Conservation (phyloP, 176 grass and related monocot genomes). For the Pontederia paniculata region DNA sequence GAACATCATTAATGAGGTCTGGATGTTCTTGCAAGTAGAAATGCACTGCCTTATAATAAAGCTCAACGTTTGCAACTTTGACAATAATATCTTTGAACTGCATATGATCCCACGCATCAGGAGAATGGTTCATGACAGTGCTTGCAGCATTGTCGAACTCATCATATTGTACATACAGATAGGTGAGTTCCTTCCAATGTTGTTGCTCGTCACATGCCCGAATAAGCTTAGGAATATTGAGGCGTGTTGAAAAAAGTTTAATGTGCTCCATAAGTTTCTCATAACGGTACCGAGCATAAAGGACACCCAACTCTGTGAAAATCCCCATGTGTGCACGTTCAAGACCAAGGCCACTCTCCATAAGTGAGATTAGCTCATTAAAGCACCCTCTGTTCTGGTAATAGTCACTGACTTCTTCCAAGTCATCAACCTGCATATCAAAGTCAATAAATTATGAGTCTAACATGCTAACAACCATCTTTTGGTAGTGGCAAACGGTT, state of each 20-base stretch:
- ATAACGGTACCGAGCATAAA: slow-evolving; percentile 76
- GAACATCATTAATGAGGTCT: slow-evolving; percentile 91
- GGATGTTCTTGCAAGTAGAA: slow-evolving; percentile 97
- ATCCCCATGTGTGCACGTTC: slow-evolving; percentile 89
- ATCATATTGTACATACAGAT: slow-evolving; percentile 86
- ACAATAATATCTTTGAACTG: slow-evolving; percentile 82
- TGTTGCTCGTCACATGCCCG: slow-evolving; percentile 88
- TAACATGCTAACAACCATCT: too few relatives aligned
- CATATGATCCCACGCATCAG: slow-evolving; percentile 98
- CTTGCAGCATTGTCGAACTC: slow-evolving; percentile 94
- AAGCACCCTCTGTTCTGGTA: slow-evolving; percentile 40
- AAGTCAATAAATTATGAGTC: slow-evolving; percentile 3
- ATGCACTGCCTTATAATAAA: slow-evolving; percentile 93
- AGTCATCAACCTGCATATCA: slow-evolving; percentile 25
- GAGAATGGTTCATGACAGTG: slow-evolving; percentile 95
- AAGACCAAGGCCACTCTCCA: slow-evolving; percentile 35
- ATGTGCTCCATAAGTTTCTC: slow-evolving; percentile 99
- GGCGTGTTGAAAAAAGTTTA: slow-evolving; percentile 86
- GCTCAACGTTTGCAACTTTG: slow-evolving; percentile 90
- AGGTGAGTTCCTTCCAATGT: slow-evolving; percentile 90
- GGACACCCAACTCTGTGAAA: slow-evolving; percentile 78
- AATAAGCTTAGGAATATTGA: slow-evolving; percentile 90
- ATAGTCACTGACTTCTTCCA: slow-evolving; percentile 38
- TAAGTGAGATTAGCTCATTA: slow-evolving; percentile 36
- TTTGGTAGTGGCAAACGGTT: too few relatives aligned